A percentile compares a stretch with the other conserved stretches of the same genome.
Conservation (phyloP, 768 basidiomycete species). For the Lactarius pseudohatsudake region DNA sequence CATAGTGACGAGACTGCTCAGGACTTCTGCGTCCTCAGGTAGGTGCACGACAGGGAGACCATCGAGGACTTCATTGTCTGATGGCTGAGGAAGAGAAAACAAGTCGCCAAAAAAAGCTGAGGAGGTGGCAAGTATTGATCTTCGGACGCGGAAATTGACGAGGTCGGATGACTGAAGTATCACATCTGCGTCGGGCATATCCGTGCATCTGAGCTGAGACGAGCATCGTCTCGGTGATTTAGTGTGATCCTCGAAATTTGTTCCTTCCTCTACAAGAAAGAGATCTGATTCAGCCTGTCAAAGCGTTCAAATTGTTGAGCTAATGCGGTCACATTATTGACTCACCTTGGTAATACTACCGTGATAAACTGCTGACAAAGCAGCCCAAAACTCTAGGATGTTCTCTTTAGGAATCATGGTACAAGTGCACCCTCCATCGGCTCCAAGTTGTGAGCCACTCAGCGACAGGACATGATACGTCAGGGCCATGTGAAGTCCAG, state of each 20-base stretch:
- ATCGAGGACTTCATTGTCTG: background rate
- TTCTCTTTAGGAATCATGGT: background rate
- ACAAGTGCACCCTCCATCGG: background rate
- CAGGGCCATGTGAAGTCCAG: background rate
- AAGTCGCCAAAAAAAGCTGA: constrained; percentile 4
- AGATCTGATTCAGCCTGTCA: constrained; percentile 4
- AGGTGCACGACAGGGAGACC: background rate
- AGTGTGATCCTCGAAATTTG: background rate
- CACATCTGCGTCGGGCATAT: constrained; percentile 3
- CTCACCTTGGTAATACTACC: background rate
- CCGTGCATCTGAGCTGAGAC: background rate
- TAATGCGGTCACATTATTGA: background rate
- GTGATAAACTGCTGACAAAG: background rate
- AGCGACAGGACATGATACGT: background rate
- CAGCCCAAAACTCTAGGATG: constrained; percentile 9
- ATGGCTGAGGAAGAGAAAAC: constrained; percentile 4
- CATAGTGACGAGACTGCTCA: constrained; percentile 11
- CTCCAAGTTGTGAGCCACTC: too few species aligned
- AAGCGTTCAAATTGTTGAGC: background rate
- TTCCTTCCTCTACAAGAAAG: background rate
- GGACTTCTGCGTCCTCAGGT: constrained; percentile 3
- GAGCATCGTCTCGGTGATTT: too few species aligned
- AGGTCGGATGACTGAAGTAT: constrained; percentile 9
- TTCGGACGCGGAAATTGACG: constrained; percentile 7
- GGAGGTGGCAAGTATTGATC: background rate